Base-by-base conservation (phyloP, 805 yeast species). In the Candida oleophila region DNA sequence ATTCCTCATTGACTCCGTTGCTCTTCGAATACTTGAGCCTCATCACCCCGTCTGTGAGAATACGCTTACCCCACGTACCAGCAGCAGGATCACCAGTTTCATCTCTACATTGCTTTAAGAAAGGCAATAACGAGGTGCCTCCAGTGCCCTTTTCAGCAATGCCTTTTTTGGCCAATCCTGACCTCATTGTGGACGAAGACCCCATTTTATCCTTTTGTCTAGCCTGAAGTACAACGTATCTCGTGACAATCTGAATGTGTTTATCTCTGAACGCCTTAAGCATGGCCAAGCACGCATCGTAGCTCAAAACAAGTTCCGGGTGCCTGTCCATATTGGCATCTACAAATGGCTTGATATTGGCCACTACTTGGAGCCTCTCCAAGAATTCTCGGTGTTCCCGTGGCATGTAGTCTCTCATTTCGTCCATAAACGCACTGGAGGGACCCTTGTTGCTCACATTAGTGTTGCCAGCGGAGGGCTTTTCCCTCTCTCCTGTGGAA, bases 51-150 rank as follows among this genome's bases (percentile, higher is more conserved):
- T 79, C 78, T 45, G 82, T 77, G 45, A 85, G 69, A 21, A 85
- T 72, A 50, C 92, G 76, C 60, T 81, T 81, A 61, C 96, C 96
- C 97, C 97, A 90, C 41, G 73, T 77, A 46, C 96, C 92, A 21
- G 96, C 96, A 19, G 97, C 96, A 11, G 90, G 81, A 56, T 87
- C 94, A 38, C 96, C 96, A 2, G 97, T 91, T 63, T 91, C 97
- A 68, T 91, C 97, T 64, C 97, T 80, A 55, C 97, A 92, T 66
- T 92, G 97, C 65, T 90, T 91, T 62, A 91, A 76, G 69, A 91
- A 92, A 22, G 97, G 96, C 48, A 91, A 77, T 57, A 91, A 74
- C 1, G 95, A 83, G 0, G 97, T 91, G 39, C 98, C 97, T 18
- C 98, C 98, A 1, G 98, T 91, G 14, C 98, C 97, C 55, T 81